phyloP scores from a whole-genome alignment of 1,139 yeast genomes.

The Lodderomyces oxycetoniae region DNA sequence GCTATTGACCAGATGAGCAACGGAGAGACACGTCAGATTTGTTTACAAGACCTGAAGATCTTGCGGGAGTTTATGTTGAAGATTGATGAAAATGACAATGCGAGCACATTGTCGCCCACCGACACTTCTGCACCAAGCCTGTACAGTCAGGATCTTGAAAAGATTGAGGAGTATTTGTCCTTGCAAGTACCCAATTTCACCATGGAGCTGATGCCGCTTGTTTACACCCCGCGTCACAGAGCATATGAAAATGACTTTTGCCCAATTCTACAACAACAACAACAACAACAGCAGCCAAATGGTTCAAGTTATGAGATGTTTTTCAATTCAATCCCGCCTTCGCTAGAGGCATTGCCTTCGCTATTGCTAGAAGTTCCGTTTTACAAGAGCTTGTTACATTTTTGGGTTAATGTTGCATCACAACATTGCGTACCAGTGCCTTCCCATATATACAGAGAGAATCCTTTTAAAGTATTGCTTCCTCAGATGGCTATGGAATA shows the following conservation, averaged over 20 bases:
- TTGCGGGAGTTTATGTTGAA: background rate
- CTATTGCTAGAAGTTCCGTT: constrained; percentile 53
- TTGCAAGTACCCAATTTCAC: constrained; percentile 1
- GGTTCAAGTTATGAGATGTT: no score
- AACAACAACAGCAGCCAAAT: background rate
- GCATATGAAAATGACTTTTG: no score
- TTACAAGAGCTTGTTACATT: constrained; percentile 57
- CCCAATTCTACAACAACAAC: background rate
- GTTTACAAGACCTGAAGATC: background rate
- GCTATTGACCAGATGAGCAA: background rate
- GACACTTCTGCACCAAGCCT: constrained; percentile 14
- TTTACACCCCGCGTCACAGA: background rate
- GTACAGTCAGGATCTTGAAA: constrained; percentile 22
- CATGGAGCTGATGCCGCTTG: background rate
- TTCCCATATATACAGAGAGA: constrained; percentile 48
- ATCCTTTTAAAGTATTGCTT: constrained; percentile 62
- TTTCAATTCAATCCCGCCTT: constrained; percentile 37
- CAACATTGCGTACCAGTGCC: constrained; percentile 68
- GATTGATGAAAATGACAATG: background rate
- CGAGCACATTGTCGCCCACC: background rate
- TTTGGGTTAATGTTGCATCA: constrained; percentile 61
- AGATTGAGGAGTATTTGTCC: constrained; percentile 19
- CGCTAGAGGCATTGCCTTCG: constrained; percentile 55
- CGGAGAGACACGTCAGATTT: background rate
- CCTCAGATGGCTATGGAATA: constrained; percentile 68